These are phyloP conservation scores for Colletotrichum tropicale DNA, from an alignment of 2,329 filamentous ascomycete species.

Conservation along the genomic window DNA sequence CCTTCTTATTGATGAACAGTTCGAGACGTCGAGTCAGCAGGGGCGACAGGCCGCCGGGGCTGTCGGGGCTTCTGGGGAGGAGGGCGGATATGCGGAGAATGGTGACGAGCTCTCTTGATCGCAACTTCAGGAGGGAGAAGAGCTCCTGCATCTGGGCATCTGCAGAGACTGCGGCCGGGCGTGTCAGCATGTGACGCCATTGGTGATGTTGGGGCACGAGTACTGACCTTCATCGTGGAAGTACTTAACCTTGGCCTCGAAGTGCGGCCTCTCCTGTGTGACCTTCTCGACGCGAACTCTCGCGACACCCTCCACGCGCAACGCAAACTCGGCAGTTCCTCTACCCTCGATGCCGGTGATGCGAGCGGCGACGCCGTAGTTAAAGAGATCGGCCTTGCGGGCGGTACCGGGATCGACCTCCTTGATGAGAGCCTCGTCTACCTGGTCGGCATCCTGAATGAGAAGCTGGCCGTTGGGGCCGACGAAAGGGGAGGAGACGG, in stretches of 20 bases:
- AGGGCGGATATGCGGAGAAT: slow-evolving; percentile 84
- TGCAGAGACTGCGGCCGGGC: slow-evolving; percentile 19
- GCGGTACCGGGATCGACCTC: slow-evolving; percentile 63
- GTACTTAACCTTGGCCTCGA: slow-evolving; percentile 79
- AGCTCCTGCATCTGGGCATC: slow-evolving; percentile 71
- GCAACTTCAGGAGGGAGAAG: slow-evolving; percentile 81
- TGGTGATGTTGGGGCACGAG: background rate
- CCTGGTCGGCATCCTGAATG: slow-evolving; percentile 66
- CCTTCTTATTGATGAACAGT: slow-evolving; percentile 83
- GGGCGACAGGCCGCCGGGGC: slow-evolving; percentile 72
- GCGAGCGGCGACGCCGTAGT: slow-evolving; percentile 81
- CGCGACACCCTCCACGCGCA: slow-evolving; percentile 85
- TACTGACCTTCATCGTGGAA: slow-evolving; percentile 71
- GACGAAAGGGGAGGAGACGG: slow-evolving; percentile 77
- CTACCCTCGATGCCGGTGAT: slow-evolving; percentile 80
- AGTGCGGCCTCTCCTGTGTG: slow-evolving; percentile 80
- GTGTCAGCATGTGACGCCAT: background rate
- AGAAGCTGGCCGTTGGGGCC: slow-evolving; percentile 77
- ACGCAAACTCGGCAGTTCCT: slow-evolving; percentile 75
- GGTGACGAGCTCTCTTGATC: slow-evolving; percentile 85
- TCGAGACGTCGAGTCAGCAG: slow-evolving; percentile 87
- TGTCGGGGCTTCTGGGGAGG: slow-evolving; percentile 66
- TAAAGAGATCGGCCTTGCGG: slow-evolving; percentile 77
- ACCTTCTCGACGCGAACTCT: slow-evolving; percentile 78
- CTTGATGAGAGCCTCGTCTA: slow-evolving; percentile 44